phyloP scores from a whole-genome alignment of 495 filamentous ascomycete species.

The Xylaria curta region DNA sequence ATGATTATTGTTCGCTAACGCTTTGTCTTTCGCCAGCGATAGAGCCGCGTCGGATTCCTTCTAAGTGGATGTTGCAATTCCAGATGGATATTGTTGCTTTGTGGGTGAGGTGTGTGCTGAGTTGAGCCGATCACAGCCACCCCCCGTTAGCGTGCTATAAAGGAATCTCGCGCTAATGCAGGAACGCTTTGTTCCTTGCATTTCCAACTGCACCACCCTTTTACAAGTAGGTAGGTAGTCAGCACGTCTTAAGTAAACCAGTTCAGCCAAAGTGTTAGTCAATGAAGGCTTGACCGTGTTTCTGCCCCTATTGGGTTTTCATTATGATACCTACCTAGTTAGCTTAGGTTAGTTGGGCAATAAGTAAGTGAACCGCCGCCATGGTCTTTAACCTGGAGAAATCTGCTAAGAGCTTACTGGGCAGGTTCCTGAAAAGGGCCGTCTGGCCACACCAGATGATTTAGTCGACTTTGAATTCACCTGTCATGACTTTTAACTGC shows the following conservation, averaged over 20 bases:
- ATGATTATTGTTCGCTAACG: neutral
- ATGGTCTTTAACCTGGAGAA: neutral
- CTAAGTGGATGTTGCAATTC: neutral
- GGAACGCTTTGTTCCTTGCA: constrained; percentile 23
- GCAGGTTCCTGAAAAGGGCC: constrained; percentile 8
- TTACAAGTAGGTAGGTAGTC: neutral
- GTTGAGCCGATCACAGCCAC: neutral
- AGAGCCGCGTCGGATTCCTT: neutral
- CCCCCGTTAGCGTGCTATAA: neutral
- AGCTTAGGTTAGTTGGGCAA: neutral
- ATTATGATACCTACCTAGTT: neutral
- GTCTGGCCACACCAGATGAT: neutral
- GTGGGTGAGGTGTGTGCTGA: neutral
- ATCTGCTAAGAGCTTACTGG: neutral
- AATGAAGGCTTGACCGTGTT: neutral
- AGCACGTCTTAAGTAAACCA: neutral
- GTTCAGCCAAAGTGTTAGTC: neutral
- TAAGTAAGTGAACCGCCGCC: neutral
- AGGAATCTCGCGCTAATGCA: constrained; percentile 26
- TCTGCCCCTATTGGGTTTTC: neutral
- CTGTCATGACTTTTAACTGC: neutral
- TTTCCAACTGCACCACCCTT: neutral
- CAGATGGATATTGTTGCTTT: neutral
- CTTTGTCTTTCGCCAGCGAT: neutral
- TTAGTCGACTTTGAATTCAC: neutral